These are phyloP conservation scores for Globisporangium orthogonon DNA, from an alignment of 352 stramenopile species.

Conservation along the genomic window DNA sequence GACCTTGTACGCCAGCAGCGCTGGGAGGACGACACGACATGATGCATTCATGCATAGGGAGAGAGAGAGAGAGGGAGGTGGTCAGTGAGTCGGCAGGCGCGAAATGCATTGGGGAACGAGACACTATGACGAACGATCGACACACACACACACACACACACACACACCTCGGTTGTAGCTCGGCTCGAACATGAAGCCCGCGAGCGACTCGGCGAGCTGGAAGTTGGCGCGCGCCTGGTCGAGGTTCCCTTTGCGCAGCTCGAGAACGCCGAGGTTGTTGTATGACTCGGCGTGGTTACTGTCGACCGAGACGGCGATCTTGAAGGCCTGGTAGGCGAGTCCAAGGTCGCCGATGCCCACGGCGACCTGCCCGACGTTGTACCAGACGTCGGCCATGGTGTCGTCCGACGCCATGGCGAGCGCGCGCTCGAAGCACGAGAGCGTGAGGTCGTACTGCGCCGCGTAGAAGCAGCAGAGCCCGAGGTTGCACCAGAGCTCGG, in stretches of 20 bases:
- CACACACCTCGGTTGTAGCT: constrained; percentile 84
- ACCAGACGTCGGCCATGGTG: constrained; percentile 91
- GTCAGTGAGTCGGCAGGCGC: no score
- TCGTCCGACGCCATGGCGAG: constrained; percentile 86
- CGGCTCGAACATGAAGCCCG: constrained; percentile 89
- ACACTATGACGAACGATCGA: neutral
- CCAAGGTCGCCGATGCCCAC: constrained; percentile 91
- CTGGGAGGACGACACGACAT: constrained; percentile 17
- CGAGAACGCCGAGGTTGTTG: constrained; percentile 90
- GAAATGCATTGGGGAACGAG: no score
- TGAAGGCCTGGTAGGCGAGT: constrained; percentile 92
- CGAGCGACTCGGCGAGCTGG: constrained; percentile 65
- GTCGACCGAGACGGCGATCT: constrained; percentile 89
- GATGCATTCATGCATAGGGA: neutral
- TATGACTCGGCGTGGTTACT: constrained; percentile 89
- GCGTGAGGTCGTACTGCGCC: constrained; percentile 92
- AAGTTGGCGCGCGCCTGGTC: constrained; percentile 85
- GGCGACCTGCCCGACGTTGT: constrained; percentile 91
- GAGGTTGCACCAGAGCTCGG: constrained; percentile 94
- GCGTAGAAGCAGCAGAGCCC: constrained; percentile 93
- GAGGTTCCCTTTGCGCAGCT: constrained; percentile 85
- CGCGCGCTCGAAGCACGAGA: constrained; percentile 91
- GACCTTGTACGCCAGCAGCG: constrained; percentile 87
- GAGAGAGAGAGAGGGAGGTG: neutral
- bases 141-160: no score